Percentiles rank a stretch among this genome's conserved stretches.
Conservation (phyloP, 495 filamentous ascomycete species). For the Aspergillus haitiensis region DNA sequence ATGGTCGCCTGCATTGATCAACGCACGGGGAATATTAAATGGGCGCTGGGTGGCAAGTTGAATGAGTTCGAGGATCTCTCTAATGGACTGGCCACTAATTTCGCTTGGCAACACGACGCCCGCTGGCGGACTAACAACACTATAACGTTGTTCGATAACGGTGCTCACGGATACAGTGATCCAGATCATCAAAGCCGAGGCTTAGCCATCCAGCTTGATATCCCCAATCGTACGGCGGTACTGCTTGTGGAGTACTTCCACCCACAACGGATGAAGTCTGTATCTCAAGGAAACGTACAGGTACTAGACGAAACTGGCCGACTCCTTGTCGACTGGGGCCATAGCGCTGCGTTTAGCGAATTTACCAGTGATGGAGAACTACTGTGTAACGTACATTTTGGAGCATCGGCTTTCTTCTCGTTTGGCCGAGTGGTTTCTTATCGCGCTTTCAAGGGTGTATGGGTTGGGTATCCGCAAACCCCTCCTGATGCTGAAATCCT, state of each 20-base stretch:
- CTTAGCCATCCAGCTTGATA: conserved; percentile 34
- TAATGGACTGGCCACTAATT: conserved; percentile 42
- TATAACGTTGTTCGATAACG: conserved; percentile 56
- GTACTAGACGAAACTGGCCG: conserved; percentile 52
- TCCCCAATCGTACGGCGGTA: conserved; percentile 22
- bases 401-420: conserved; percentile 39
- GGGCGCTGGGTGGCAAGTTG: conserved; percentile 45
- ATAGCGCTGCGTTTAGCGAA: conserved; percentile 56
- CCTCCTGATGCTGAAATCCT: conserved; percentile 30
- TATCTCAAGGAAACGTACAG: conserved; percentile 61
- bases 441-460: conserved; percentile 36
- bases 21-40: conserved; percentile 38
- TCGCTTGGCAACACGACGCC: conserved; percentile 57
- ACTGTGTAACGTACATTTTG: conserved; percentile 46
- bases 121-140: conserved; percentile 40
- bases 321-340: conserved; percentile 59
- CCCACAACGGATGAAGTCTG: conserved; percentile 39
- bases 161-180: conserved; percentile 30
- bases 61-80: conserved; percentile 49
- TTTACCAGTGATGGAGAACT: conserved; percentile 51
- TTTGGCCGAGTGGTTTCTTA: conserved; percentile 43
- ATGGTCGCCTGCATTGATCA: conserved; percentile 41
- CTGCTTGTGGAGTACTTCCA: conserved; percentile 32
- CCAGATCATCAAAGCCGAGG: conserved; percentile 29
- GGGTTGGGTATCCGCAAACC: conserved; percentile 37